phyloP scores from a whole-genome alignment of 2,329 filamentous ascomycete species.

The Fusarium sp. region DNA sequence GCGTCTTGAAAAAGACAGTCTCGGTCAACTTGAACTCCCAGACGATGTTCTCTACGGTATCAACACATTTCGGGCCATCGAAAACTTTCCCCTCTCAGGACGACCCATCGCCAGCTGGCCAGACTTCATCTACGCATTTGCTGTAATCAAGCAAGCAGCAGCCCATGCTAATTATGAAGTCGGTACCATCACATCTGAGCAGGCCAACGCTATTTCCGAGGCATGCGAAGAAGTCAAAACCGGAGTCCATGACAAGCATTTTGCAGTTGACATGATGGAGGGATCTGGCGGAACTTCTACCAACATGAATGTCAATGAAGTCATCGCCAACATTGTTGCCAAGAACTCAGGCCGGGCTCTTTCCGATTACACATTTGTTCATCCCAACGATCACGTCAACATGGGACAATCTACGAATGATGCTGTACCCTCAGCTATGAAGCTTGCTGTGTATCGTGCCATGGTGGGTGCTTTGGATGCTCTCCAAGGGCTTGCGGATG shows the following conservation, averaged over 20 bases:
- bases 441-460: background rate
- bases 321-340: constrained; percentile 2
- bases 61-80: constrained; percentile 1
- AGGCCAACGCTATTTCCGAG: background rate
- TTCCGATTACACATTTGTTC: background rate
- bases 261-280: constrained; percentile 5
- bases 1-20: background rate
- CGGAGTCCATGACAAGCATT: background rate
- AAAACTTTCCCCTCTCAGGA: constrained; percentile 3
- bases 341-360: background rate
- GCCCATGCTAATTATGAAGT: background rate
- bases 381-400: constrained; percentile 6
- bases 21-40: background rate
- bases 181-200: background rate
- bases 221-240: background rate
- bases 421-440: background rate
- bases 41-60: background rate
- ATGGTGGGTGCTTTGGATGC: background rate
- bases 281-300: constrained; percentile 1
- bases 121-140: background rate
- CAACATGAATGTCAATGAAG: constrained; percentile 8
- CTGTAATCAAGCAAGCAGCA: background rate
- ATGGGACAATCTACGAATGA: constrained; percentile 6
- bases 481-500: background rate
- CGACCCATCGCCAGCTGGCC: background rate